Evolutionary conservation across 768 basidiomycete genomes (phyloP).

Genomic region (Calocybe cyanea): DNA sequence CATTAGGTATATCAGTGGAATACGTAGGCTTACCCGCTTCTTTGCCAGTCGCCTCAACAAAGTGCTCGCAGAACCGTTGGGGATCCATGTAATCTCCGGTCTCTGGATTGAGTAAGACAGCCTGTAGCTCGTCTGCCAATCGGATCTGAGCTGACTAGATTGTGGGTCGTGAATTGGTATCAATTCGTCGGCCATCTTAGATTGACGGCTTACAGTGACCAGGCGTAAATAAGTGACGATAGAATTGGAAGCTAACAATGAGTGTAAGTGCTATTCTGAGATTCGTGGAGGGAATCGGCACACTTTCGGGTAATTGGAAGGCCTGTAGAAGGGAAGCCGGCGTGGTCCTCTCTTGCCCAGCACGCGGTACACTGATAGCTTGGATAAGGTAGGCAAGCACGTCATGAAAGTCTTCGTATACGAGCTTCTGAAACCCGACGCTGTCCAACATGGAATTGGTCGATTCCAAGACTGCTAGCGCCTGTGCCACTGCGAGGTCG

Average conservation of each 20-base stretch:
- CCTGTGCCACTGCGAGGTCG: conserved; percentile 42
- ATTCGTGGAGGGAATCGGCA: conserved; percentile 7
- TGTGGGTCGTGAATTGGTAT: not conserved
- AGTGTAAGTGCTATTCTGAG: not conserved
- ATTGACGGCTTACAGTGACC: conserved; percentile 46
- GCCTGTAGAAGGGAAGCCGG: conserved; percentile 36
- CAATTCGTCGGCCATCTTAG: not conserved
- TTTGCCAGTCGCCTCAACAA: conserved; percentile 74
- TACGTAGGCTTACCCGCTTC: conserved; percentile 57
- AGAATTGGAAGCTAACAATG: conserved; percentile 54
- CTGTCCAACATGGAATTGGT: conserved; percentile 48
- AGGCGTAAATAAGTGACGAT: conserved; percentile 80
- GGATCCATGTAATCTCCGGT: conserved; percentile 53
- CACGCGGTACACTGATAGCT: conserved; percentile 34
- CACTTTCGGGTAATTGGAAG: conserved; percentile 55
- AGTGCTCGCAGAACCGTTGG: conserved; percentile 66
- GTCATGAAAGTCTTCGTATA: conserved; percentile 76
- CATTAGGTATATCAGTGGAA: not conserved
- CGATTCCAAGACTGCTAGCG: conserved; percentile 47
- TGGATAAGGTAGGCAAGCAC: conserved; percentile 51
- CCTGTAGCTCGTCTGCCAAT: conserved; percentile 53
- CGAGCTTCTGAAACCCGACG: conserved; percentile 61
- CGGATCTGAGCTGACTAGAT: conserved; percentile 71
- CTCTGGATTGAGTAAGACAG: conserved; percentile 78
- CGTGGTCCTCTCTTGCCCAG: conserved; percentile 31